Evolutionary conservation across 768 basidiomycete genomes (phyloP), one percentile per base, ranked within the genome.

Genomic region (Termitomyces sp.): DNA sequence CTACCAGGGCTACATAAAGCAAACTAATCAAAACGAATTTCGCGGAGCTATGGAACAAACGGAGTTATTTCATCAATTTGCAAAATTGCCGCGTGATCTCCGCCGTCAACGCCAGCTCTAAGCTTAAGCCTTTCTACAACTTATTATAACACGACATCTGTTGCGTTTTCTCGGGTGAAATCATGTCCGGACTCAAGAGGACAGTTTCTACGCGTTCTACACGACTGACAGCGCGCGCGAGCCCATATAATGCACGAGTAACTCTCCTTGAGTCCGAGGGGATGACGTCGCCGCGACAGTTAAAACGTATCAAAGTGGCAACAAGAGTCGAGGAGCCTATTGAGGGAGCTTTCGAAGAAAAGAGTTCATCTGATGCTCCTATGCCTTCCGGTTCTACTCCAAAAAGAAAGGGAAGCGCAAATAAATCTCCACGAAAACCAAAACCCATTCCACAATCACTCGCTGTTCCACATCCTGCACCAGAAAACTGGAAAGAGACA

Each of bases 401-500:
- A 32, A 68, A 60, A 30, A 67, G 65, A 53, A 43, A 41, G 42
- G 41, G 28, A 24, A 62, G 60, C 42, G 35, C 55, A 15, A 43
- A 59, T 43, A 68, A 65, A n/a, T 45, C 61, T 24, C 77, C 81
- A 2, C 74, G 74, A 60, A 89, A 86, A 65, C 63, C 65, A 2
- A 89, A 84, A 63, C 65, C 73, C 1, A 77, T 87, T n/a, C 77
- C 74, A 51, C 77, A 78, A 55, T 65, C 74, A 1, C 69, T 91
- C 21, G 77, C 68, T 2, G 72, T 68, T 0, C 84, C 90, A 0
- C 88, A 92, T 61, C 83, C 87, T 0, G 74, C 82, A 1, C 92
- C 91, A 8, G 65, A 68, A 30, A 66, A 70, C 38, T 94, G 92
- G 91, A 69, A 71, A 41, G 82, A 90, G 57, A 77, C 76, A 3